These are phyloP conservation scores for Vigna unguiculata DNA, from an alignment of 306 rosid genomes.

Conservation along the genomic window DNA sequence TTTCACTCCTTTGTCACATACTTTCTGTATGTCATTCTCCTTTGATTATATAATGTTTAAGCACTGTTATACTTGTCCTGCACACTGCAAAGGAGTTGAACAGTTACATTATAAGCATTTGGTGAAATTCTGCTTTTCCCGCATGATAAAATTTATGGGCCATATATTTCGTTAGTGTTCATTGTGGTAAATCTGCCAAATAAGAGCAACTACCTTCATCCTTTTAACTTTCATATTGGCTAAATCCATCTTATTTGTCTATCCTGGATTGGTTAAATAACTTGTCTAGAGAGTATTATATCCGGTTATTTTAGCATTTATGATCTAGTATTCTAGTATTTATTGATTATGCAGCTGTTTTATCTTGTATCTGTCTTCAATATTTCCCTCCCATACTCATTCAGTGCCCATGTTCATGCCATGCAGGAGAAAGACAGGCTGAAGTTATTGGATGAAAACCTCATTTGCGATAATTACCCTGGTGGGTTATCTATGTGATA, in stretches of 20 bases:
- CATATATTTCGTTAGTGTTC: not conserved
- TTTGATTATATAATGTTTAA: not conserved
- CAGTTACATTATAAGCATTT: constrained; percentile 9
- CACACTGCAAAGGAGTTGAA: not conserved
- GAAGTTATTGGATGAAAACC: constrained; percentile 57
- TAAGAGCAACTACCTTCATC: not conserved
- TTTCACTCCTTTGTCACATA: not conserved
- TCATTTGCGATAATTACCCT: constrained; percentile 56
- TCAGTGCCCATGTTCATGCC: constrained; percentile 34
- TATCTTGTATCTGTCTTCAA: not conserved
- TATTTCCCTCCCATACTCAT: constrained; percentile 22
- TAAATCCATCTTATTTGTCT: not conserved
- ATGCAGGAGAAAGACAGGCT: constrained; percentile 75
- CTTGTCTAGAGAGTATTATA: not conserved
- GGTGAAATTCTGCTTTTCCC: not conserved
- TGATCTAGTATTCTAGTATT: not conserved
- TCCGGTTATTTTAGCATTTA: not conserved
- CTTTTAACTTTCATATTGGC: not conserved
- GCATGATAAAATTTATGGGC: not conserved
- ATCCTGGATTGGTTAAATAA: not conserved
- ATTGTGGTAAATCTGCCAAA: not conserved
- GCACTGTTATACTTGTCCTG: not conserved
- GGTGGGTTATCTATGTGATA: constrained; percentile 59
- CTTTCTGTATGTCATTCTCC: not conserved
- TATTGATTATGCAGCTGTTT: not conserved